Base-by-base conservation (phyloP, 2,329 filamentous ascomycete species). In the Acephala macrosclerotiorum region DNA sequence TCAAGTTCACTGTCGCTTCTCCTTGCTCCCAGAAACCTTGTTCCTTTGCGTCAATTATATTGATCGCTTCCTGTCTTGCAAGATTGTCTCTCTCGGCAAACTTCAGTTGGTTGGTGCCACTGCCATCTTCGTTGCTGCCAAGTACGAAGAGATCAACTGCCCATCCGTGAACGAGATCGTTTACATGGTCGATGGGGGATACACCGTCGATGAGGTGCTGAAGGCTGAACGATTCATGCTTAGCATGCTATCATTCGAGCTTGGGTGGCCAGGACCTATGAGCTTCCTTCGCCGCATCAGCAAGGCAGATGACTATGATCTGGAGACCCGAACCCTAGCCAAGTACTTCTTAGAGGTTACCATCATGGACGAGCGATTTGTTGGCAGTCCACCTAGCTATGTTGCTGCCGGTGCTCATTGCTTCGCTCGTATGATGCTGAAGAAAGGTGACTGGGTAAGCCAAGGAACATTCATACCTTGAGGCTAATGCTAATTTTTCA, bases 221-320 rank as follows among this genome's bases (percentile, higher is more conserved):
- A 97, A 98, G 82, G 96, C 96, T 0, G 96, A 99, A 80, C 90
- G 94, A 14, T 98, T 97, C 82, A 99, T 99, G 94, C 87, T 99
- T 60, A 96, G 89, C 79, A 97, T 97, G 91, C 88, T 99, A 61
- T 87, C 93, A 74, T 99, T 97, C 76, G 94, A 97, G 80, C 87
- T 99, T 61, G 96, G 96, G 60, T 98, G 93, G 91, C 96, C 96
- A n/a, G 96, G 96, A 51, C 96, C 96, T 1, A 97, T 99, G 95
- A 97, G 94, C 82, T 99, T 99, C 80, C 85, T 99, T 68, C 89
- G 96, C 67, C 90, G 95, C 64, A 96, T 98, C 79, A 98, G 95
- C 89, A 98, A 98, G 82, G 96, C 96, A 16, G 96, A 99, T 77
- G 94, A 97, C 76, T 99, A 98, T 76, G 94, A 99, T 76, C 83